phyloP scores from a whole-genome alignment of 208 protist genomes.

The Leishmania major region DNA sequence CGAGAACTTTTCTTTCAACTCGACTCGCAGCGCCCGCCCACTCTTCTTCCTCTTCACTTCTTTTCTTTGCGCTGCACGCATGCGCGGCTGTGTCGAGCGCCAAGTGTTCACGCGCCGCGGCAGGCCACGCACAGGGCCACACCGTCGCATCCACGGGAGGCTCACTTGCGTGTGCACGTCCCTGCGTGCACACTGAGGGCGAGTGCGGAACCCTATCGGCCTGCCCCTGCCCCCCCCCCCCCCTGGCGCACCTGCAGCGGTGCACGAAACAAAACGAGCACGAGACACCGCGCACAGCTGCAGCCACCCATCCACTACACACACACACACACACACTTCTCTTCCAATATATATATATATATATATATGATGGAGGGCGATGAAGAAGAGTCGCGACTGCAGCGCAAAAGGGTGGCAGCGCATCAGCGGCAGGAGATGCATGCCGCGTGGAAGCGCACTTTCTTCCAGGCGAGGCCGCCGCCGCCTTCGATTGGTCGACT shows the following conservation, averaged over 20 bases:
- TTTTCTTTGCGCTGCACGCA: not conserved
- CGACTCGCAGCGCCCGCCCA: too few relatives aligned
- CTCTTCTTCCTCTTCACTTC: not conserved
- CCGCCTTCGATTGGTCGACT: slow-evolving; percentile 56
- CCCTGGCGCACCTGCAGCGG: not conserved
- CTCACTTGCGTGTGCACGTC: not conserved
- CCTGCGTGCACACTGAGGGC: not conserved
- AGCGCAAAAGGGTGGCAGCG: slow-evolving; percentile 34
- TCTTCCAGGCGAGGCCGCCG: slow-evolving; percentile 74
- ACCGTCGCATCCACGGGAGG: not conserved
- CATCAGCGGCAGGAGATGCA: slow-evolving; percentile 51
- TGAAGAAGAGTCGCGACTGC: slow-evolving; percentile 13
- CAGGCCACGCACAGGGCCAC: not conserved
- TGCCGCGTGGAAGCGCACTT: slow-evolving; percentile 69
- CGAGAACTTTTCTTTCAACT: not conserved
- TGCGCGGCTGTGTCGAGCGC: not conserved
- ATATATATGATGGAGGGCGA: not conserved
- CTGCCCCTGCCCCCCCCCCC: not conserved
- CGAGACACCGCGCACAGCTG: not conserved
- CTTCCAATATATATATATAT: not conserved
- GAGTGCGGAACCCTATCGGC: not conserved
- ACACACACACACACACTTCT: not conserved
- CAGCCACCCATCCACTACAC: not conserved
- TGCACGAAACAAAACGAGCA: not conserved
- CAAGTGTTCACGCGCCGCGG: not conserved